These are phyloP conservation scores for Boletus vinaceobasis DNA, from an alignment of 768 basidiomycete species.

Conservation along the genomic window DNA sequence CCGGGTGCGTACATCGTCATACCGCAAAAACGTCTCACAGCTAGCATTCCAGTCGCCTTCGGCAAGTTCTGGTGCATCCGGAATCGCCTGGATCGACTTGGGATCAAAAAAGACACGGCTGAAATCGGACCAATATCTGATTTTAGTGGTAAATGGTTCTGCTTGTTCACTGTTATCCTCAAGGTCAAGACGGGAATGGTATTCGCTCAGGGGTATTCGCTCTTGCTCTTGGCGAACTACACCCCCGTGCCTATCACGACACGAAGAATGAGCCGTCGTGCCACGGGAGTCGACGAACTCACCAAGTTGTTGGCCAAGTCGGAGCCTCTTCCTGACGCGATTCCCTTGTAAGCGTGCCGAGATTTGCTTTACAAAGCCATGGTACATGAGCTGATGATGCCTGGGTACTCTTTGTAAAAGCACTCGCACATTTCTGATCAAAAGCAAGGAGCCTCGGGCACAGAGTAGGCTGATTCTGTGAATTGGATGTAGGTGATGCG, in stretches of 20 bases:
- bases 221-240: constrained; percentile 51
- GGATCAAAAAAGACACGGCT: constrained; percentile 57
- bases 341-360: constrained; percentile 51
- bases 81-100: constrained; percentile 60
- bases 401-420: not conserved
- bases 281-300: not conserved
- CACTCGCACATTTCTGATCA: constrained; percentile 56
- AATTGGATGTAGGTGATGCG: not conserved
- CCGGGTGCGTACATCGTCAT: constrained; percentile 48
- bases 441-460: constrained; percentile 66
- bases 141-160: constrained; percentile 17
- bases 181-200: constrained; percentile 45
- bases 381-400: constrained; percentile 7
- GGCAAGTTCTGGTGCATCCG: constrained; percentile 49
- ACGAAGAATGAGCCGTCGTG: not conserved
- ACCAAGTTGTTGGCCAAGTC: constrained; percentile 19
- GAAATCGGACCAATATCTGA: constrained; percentile 53
- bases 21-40: constrained; percentile 47
- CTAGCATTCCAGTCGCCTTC: constrained; percentile 58
- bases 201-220: constrained; percentile 50
- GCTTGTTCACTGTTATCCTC: constrained; percentile 14
- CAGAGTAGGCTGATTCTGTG: constrained; percentile 37
- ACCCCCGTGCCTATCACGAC: constrained; percentile 43
- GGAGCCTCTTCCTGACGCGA: constrained; percentile 34
- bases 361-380: constrained; percentile 47